Base-by-base conservation (phyloP, 768 basidiomycete genomes). In the Rhizopogon sp. region DNA sequence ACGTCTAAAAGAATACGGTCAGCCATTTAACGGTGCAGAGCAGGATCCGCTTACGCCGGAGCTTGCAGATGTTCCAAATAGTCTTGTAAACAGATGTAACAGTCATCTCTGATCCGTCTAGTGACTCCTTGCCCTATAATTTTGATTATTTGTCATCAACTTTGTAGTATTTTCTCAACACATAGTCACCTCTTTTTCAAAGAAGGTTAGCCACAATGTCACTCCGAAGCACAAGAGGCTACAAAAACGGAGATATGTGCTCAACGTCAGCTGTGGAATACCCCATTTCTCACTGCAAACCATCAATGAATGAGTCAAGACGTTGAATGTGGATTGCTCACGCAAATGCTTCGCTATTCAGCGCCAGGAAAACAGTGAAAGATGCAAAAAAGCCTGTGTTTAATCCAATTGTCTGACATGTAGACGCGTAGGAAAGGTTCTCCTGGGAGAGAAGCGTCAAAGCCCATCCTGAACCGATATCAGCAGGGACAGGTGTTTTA, bases 351-450 rank as follows among this genome's bases (percentile, higher is more conserved):
- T 93, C 87, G 60, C 92, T 94, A 67, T 98, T 99, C 67, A 99
- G 84, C 0, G 97, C 97, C 41, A 99, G 80, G 67, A 98, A 98
- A 6, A 98, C 93, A 7, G 97, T 99, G 67, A 97, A 98, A 2
- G 93, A 94, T 31, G 94, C 81, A 65, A 98, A 95, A 70, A 87
- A 98, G 5, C 97, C 97, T 1, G 91, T 90, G 62, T 96, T 98
- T 25, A 99, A 78, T 11, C 97, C 97, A 57, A 98, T 92, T 1
- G 97, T 98, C 70, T 99, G 97, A 55, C 96, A 98, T 6, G 95
- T 98, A 16, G 94, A 97, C 3, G 97, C 97, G 65, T 95, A 99
- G 16, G 95, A 93, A 39, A 98, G 72, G 65, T 94, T 95, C 60
- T 93, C 93, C 57, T 91, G 85, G 2, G 96, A 98, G 45, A 99